Conservation (phyloP, 1,139 yeast genomes). For the Blastobotrys arbuscula region DNA sequence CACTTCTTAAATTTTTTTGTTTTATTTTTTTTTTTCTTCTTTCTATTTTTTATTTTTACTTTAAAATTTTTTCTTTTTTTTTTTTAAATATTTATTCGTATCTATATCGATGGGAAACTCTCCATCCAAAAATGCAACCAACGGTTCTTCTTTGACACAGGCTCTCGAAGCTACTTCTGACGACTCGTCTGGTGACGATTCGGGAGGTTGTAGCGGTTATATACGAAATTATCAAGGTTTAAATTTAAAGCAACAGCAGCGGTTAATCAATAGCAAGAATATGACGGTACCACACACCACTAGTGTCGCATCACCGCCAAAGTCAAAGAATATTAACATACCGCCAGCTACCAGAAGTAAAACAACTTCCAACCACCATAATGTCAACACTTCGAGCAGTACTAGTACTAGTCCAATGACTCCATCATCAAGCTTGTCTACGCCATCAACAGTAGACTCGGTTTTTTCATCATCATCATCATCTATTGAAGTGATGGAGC, state of each 20-base stretch:
- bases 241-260: not conserved
- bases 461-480: constrained; percentile 9
- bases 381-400: constrained; percentile 1
- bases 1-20: not conserved
- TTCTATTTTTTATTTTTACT: not conserved
- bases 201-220: constrained; percentile 27
- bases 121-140: constrained; percentile 29
- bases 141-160: constrained; percentile 22
- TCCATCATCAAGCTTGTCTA: constrained; percentile 13
- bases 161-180: constrained; percentile 19
- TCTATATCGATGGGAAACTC: constrained; percentile 30
- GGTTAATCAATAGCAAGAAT: not conserved
- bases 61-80: not conserved
- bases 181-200: constrained; percentile 24
- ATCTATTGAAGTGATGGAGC: constrained; percentile 2
- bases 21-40: constrained; percentile 3
- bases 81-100: not conserved
- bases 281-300: not conserved
- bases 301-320: not conserved
- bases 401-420: constrained; percentile 5
- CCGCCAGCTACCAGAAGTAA: not conserved
- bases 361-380: not conserved
- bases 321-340: not conserved
- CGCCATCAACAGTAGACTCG: constrained; percentile 10
- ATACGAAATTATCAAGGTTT: constrained; percentile 12